A percentile compares a stretch with the other conserved stretches of the same genome.
These are phyloP conservation scores for Phytophthora pluvialis DNA, from an alignment of 352 stramenopile genomes.

Conservation along the genomic window DNA sequence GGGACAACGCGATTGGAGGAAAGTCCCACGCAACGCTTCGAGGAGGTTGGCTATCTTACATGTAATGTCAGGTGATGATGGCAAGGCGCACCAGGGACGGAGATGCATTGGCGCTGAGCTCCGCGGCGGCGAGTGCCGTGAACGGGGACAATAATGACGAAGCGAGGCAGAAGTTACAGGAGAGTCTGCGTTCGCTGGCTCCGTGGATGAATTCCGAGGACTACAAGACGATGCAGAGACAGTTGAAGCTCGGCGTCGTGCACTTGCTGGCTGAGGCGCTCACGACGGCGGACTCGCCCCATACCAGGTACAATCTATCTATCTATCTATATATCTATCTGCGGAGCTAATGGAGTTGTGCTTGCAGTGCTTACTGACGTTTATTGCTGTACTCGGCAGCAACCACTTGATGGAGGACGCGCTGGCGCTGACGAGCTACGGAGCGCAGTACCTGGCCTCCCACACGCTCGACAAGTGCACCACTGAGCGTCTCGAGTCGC, in stretches of 20 bases:
- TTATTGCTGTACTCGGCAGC: conserved; percentile 3
- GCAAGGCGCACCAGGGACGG: conserved; percentile 3
- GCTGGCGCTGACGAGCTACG: conserved; percentile 56
- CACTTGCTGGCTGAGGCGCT: conserved; percentile 36
- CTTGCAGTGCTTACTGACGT: not conserved
- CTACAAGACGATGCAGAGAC: conserved; percentile 31
- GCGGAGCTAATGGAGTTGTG: not conserved
- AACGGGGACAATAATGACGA: conserved; percentile 13
- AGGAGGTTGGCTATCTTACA: conserved; percentile 8
- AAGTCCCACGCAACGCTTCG: conserved; percentile 2
- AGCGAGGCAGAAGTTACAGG: conserved; percentile 16
- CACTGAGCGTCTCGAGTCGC: conserved; percentile 16
- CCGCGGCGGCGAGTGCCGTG: conserved; percentile 5
- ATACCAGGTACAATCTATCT: conserved; percentile 34
- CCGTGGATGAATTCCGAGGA: conserved; percentile 29
- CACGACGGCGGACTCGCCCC: conserved; percentile 40
- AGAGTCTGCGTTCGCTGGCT: conserved; percentile 5
- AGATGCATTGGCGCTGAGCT: not conserved
- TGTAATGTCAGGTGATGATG: conserved; percentile 1
- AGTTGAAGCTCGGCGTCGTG: conserved; percentile 41
- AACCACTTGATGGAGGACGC: conserved; percentile 51
- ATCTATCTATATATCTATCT: not conserved
- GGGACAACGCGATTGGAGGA: conserved; percentile 22
- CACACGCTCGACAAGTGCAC: conserved; percentile 21
- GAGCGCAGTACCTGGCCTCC: conserved; percentile 41